Conservation (phyloP, 192 early-diverging fungal species). For the Rhizophagus clarus region DNA sequence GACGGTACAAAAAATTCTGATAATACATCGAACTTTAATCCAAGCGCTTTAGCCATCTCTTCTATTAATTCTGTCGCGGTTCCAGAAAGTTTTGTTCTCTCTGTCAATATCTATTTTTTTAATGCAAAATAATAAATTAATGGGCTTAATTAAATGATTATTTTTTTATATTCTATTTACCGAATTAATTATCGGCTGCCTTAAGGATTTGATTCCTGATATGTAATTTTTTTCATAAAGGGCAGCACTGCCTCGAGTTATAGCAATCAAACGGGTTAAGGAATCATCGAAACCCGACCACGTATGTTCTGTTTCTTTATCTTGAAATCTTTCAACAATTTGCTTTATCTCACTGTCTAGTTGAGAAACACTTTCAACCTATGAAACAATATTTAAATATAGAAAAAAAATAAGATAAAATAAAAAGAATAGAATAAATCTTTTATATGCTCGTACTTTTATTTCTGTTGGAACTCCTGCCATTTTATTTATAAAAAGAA, state of each 20-base stretch:
- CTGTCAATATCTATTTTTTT: constrained; percentile 63
- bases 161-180: constrained; percentile 43
- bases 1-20: constrained; percentile 63
- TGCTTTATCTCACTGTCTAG: constrained; percentile 45
- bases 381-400: not conserved
- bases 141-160: not conserved
- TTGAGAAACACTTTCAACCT: constrained; percentile 32
- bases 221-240: constrained; percentile 47
- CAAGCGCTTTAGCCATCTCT: constrained; percentile 60
- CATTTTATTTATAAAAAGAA: too few relatives aligned
- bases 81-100: constrained; percentile 75
- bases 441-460: too few relatives aligned
- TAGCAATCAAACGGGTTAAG: constrained; percentile 47
- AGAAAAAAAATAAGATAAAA: too few relatives aligned
- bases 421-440: too few relatives aligned
- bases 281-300: constrained; percentile 67
- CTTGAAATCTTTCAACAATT: constrained; percentile 39
- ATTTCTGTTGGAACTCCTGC: too few relatives aligned
- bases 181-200: constrained; percentile 50
- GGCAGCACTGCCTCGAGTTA: constrained; percentile 46
- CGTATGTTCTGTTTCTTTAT: constrained; percentile 72
- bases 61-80: constrained; percentile 68
- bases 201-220: constrained; percentile 49
- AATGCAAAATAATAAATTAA: not conserved
- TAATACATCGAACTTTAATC: constrained; percentile 61